Base-by-base conservation (phyloP, 768 basidiomycete genomes). In the Tylopilus vinaceipallidus region DNA sequence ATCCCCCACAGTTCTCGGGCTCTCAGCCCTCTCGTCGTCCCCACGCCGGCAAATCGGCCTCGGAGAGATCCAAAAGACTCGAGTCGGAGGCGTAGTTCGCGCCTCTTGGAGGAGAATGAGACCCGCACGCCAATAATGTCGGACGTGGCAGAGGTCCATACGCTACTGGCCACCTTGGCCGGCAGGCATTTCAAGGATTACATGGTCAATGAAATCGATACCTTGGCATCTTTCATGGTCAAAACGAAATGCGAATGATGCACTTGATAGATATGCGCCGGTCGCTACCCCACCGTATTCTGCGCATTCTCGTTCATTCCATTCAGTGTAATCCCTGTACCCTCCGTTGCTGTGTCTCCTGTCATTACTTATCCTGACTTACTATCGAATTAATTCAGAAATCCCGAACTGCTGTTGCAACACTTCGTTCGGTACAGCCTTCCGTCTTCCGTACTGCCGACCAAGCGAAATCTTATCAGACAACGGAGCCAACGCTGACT, bases 161-260 rank as follows among this genome's bases (percentile, higher is more conserved):
- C 65, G 0, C 75, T 86, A 37, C 68, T 92, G 29, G 89, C 89
- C 3, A 69, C 72, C 8, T 75, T 92, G 34, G 88, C 82, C 2
- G 84, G 89, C 59, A 75, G 75, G 46, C 90, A 92, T 67, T 91
- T 89, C 64, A 74, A 79, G 49, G 81, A 85, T 33, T 72, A 80
- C 49, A 59, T 69, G 12, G 68, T 76, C 16, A 84, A 84, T 65
- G 90, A 92, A 67, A 82, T 88, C 40, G 90, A 91, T 52, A 86
- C 83, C n/a, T 71, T 91, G 34, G 86, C 87, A 17, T 79, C 83
- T 26, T 91, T 91, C 57, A 86, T 91, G 86, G 79, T 90, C 42
- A 87, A 84, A 66, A 76, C 68, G 6, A 82, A 80, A 66, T 71
- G 72, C 50, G 82, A 80, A 67, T 60, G 44, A 56, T 55, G 55